Percentiles rank a stretch among this genome's conserved stretches.
These are phyloP conservation scores for Panaeolus papilionaceus DNA, from an alignment of 768 basidiomycete genomes.

Conservation along the genomic window DNA sequence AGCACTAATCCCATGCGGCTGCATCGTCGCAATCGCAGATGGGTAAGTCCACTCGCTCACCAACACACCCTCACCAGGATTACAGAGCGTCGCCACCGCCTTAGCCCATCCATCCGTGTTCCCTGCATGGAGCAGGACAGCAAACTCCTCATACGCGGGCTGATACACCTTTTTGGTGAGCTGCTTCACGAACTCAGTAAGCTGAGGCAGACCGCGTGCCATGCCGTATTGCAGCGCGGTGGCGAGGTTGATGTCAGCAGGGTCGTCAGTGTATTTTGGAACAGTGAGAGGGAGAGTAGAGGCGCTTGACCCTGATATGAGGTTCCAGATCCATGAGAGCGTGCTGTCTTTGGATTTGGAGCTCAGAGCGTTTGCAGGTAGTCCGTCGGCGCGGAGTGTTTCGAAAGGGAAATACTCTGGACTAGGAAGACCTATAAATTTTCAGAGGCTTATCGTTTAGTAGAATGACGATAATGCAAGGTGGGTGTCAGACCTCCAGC, in stretches of 20 bases:
- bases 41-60: constrained; percentile 82
- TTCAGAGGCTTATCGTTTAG: background rate
- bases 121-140: constrained; percentile 62
- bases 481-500: constrained; percentile 63
- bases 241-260: constrained; percentile 62
- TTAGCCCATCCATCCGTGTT: constrained; percentile 79
- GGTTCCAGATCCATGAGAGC: constrained; percentile 64
- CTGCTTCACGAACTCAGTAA: constrained; percentile 61
- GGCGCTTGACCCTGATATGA: constrained; percentile 49
- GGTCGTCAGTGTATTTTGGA: constrained; percentile 60
- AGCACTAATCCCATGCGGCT: constrained; percentile 48
- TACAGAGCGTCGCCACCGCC: constrained; percentile 62
- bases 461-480: constrained; percentile 15
- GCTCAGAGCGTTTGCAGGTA: constrained; percentile 16
- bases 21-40: constrained; percentile 45
- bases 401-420: constrained; percentile 77
- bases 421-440: constrained; percentile 61
- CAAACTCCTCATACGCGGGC: constrained; percentile 67
- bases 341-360: constrained; percentile 34
- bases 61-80: constrained; percentile 66
- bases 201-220: constrained; percentile 59
- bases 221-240: constrained; percentile 72
- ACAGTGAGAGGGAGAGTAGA: constrained; percentile 57
- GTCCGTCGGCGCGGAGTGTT: constrained; percentile 56
- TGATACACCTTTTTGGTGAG: constrained; percentile 60